These are phyloP conservation scores for Kwoniella botswanensis DNA, from an alignment of 768 basidiomycete genomes.

Conservation along the genomic window DNA sequence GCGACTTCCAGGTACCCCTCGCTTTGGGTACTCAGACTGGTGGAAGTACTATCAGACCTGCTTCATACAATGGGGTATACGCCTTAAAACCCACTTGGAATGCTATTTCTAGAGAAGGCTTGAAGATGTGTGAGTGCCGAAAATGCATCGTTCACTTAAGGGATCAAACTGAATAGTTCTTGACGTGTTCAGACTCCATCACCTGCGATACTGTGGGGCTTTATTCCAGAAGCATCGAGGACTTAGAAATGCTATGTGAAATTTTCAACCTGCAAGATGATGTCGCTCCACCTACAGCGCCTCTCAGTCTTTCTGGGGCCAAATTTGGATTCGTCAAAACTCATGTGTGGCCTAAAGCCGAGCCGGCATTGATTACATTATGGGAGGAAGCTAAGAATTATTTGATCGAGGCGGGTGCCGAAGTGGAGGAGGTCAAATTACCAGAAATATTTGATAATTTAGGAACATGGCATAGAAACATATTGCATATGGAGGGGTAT, in stretches of 20 bases:
- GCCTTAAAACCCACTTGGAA: conserved; percentile 31
- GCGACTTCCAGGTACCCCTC: conserved; percentile 29
- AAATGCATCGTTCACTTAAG: no score
- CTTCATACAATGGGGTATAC: conserved; percentile 26
- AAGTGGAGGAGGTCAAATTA: conserved; percentile 27
- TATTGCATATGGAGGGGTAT: conserved; percentile 30
- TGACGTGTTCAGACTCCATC: conserved; percentile 22
- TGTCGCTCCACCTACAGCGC: conserved; percentile 8
- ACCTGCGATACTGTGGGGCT: conserved; percentile 28
- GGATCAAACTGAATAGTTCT: background rate
- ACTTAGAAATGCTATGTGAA: conserved; percentile 21
- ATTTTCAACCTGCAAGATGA: conserved; percentile 25
- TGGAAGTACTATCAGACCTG: conserved; percentile 30
- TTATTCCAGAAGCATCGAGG: conserved; percentile 15
- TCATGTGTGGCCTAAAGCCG: conserved; percentile 27
- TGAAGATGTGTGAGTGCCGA: conserved; percentile 27
- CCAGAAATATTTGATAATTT: conserved; percentile 21
- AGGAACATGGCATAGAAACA: conserved; percentile 24
- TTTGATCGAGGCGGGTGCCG: conserved; percentile 18
- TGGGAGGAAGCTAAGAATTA: conserved; percentile 25
- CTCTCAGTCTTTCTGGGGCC: conserved; percentile 16
- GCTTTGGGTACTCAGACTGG: conserved; percentile 29
- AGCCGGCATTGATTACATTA: conserved; percentile 1
- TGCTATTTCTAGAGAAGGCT: conserved; percentile 26
- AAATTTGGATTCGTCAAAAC: conserved; percentile 31